These are phyloP conservation scores for Apocynum venetum DNA, from an alignment of 257 asterid genomes.

Conservation along the genomic window DNA sequence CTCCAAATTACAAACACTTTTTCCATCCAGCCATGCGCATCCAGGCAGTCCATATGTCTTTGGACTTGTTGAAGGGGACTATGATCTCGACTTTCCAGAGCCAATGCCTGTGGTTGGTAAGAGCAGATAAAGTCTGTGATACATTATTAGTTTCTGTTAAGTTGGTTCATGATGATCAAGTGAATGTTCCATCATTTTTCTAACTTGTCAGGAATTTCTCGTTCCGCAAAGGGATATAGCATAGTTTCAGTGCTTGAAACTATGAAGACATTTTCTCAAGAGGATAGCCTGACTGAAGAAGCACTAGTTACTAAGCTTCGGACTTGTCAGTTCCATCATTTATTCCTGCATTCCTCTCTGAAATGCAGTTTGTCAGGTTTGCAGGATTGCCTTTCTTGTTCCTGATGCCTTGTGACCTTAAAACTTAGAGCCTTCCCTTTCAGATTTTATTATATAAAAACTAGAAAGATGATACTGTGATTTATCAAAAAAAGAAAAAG, in stretches of 20 bases:
- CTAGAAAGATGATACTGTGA: too few species aligned
- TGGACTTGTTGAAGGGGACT: slow-evolving; percentile 93
- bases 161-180: background rate
- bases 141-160: background rate
- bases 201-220: slow-evolving; percentile 69
- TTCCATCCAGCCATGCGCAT: slow-evolving; percentile 83
- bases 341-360: slow-evolving; percentile 78
- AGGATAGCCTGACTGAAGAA: slow-evolving; percentile 95
- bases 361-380: slow-evolving; percentile 81
- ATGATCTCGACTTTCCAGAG: slow-evolving; percentile 90
- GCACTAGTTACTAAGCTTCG: slow-evolving; percentile 92
- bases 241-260: slow-evolving; percentile 76
- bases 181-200: slow-evolving; percentile 7
- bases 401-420: slow-evolving; percentile 2
- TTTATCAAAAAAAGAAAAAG: too few species aligned
- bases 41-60: slow-evolving; percentile 98
- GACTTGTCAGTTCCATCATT: slow-evolving; percentile 79
- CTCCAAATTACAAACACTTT: background rate
- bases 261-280: slow-evolving; percentile 86
- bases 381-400: slow-evolving; percentile 11
- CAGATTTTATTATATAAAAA: background rate
- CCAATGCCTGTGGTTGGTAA: slow-evolving; percentile 97
- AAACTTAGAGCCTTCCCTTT: background rate
- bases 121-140: slow-evolving; percentile 5
- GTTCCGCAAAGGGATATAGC: slow-evolving; percentile 92